phyloP scores from a whole-genome alignment of 2,329 filamentous ascomycete species.

The Thelonectria rubi region DNA sequence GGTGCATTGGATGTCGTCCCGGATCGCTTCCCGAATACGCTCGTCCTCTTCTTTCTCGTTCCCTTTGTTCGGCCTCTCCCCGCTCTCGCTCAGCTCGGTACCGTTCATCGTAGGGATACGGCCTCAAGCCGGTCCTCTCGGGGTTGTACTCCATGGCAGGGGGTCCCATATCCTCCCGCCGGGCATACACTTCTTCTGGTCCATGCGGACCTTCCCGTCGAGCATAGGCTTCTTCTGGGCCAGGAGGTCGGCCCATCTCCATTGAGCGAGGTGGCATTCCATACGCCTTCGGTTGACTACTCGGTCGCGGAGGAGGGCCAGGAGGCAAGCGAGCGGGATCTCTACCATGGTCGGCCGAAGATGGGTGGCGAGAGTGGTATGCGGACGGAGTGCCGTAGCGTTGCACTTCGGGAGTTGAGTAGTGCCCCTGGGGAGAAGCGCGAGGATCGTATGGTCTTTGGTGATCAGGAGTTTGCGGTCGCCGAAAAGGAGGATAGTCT shows the following conservation, averaged over 20 bases:
- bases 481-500: slow-evolving; percentile 70
- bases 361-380: slow-evolving; percentile 62
- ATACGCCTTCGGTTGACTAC: slow-evolving; percentile 62
- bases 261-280: slow-evolving; percentile 56
- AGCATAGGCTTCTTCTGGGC: slow-evolving; percentile 55
- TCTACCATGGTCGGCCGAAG: slow-evolving; percentile 56
- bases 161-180: slow-evolving; percentile 59
- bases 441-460: slow-evolving; percentile 63
- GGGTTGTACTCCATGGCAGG: slow-evolving; percentile 59
- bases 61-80: slow-evolving; percentile 55
- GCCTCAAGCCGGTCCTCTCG: slow-evolving; percentile 57
- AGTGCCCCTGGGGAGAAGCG: slow-evolving; percentile 60
- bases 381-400: slow-evolving; percentile 68
- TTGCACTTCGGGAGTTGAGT: slow-evolving; percentile 66
- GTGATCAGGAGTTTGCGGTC: slow-evolving; percentile 79
- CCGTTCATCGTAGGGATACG: slow-evolving; percentile 61
- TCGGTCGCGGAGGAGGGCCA: slow-evolving; percentile 58
- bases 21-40: slow-evolving; percentile 61
- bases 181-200: slow-evolving; percentile 56
- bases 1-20: slow-evolving; percentile 52
- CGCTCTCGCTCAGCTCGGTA: slow-evolving; percentile 60
- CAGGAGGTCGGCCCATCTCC: slow-evolving; percentile 56
- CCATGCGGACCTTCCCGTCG: slow-evolving; percentile 57
- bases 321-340: slow-evolving; percentile 51
- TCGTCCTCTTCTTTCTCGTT: slow-evolving; percentile 55